These are phyloP conservation scores for Pecoramyces ruminantium DNA, from an alignment of 192 early-diverging fungal species.

Conservation along the genomic window DNA sequence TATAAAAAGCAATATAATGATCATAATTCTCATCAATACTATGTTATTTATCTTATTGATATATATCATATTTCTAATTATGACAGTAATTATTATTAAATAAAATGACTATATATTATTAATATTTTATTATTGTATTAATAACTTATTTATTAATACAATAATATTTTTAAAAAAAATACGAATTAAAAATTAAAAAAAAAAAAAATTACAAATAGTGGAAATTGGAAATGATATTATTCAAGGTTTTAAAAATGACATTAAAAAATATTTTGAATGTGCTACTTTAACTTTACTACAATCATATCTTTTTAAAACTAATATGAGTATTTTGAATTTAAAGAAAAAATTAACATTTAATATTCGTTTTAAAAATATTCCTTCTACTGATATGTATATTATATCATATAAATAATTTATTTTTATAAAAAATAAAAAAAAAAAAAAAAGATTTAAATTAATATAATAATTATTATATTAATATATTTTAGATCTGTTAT, in stretches of 20 bases:
- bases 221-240: not conserved
- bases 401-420: too few species aligned
- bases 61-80: not conserved
- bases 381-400: not conserved
- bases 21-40: not conserved
- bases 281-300: not conserved
- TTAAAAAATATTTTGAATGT: not conserved
- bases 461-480: too few species aligned
- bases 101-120: not conserved
- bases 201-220: not conserved
- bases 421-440: too few species aligned
- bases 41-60: not conserved
- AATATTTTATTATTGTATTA: not conserved
- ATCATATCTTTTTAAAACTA: not conserved
- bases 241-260: not conserved
- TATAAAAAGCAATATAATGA: not conserved
- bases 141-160: too few species aligned
- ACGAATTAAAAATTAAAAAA: not conserved
- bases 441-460: too few species aligned
- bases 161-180: too few species aligned
- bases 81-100: not conserved
- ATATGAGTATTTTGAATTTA: not conserved
- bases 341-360: not conserved
- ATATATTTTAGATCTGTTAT: not conserved
- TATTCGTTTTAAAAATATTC: not conserved